Evolutionary conservation across 495 filamentous ascomycete genomes (phyloP).

Genomic region (Tuber calosporum): DNA sequence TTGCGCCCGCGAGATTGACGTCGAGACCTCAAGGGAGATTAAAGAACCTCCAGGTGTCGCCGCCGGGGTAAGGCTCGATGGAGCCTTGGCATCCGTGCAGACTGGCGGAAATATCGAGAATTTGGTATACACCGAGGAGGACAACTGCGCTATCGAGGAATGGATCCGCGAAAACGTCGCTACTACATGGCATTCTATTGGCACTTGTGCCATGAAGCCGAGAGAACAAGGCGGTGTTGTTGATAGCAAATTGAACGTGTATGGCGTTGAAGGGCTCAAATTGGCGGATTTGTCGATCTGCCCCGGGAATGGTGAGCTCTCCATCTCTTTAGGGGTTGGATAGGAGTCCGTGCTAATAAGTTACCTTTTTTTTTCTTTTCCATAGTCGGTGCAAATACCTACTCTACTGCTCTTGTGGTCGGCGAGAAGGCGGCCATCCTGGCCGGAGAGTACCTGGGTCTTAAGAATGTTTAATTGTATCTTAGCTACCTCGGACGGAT

Average conservation of each 20-base stretch:
- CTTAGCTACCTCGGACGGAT: no score
- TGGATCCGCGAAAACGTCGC: slow-evolving; percentile 46
- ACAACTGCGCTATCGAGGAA: slow-evolving; percentile 50
- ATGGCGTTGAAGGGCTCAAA: slow-evolving; percentile 49
- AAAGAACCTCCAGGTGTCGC: slow-evolving; percentile 16
- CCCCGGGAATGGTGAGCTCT: slow-evolving; percentile 48
- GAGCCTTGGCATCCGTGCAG: background rate
- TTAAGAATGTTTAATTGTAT: slow-evolving; percentile 15
- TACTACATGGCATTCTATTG: slow-evolving; percentile 51
- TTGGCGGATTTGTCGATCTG: slow-evolving; percentile 47
- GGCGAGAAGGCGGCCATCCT: slow-evolving; percentile 58
- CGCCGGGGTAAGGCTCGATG: slow-evolving; percentile 14
- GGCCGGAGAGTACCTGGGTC: slow-evolving; percentile 49
- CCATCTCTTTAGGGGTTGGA: background rate
- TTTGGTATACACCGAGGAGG: slow-evolving; percentile 49
- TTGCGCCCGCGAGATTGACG: slow-evolving; percentile 31
- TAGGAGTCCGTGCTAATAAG: background rate
- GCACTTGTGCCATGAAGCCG: slow-evolving; percentile 43
- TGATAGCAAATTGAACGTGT: slow-evolving; percentile 47
- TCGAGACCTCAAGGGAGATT: slow-evolving; percentile 13
- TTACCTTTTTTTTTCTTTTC: background rate
- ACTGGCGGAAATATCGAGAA: slow-evolving; percentile 20
- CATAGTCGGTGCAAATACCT: slow-evolving; percentile 54
- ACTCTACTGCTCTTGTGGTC: slow-evolving; percentile 54
- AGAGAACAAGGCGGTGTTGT: slow-evolving; percentile 49